These are phyloP conservation scores for Diutina pseudorugosa DNA, from an alignment of 1,139 yeast species.

Conservation along the genomic window DNA sequence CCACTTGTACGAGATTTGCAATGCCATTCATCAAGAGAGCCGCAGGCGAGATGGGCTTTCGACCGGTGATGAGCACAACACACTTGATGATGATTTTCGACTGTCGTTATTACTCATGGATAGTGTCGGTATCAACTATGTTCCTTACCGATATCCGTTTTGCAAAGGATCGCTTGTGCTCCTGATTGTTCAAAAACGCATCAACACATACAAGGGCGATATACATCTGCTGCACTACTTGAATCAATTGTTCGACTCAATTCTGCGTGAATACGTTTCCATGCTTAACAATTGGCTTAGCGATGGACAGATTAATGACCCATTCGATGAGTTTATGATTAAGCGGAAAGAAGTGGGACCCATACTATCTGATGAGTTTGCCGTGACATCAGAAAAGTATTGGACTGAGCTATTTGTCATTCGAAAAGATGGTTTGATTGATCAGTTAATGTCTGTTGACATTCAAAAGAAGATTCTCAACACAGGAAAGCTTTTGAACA, in stretches of 20 bases:
- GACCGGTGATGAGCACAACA: not conserved
- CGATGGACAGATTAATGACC: conserved; percentile 66
- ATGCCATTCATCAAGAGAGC: conserved; percentile 21
- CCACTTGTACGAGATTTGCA: conserved; percentile 48
- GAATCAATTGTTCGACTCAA: conserved; percentile 36
- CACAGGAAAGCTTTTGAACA: conserved; percentile 79
- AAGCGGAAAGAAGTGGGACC: conserved; percentile 28
- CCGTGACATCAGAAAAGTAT: conserved; percentile 53
- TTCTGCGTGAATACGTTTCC: conserved; percentile 51
- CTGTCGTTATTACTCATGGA: conserved; percentile 17
- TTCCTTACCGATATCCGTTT: conserved; percentile 37
- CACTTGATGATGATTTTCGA: not conserved
- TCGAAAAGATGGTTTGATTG: conserved; percentile 63
- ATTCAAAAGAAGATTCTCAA: conserved; percentile 54
- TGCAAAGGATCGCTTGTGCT: conserved; percentile 66
- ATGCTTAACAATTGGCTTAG: conserved; percentile 74
- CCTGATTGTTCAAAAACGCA: conserved; percentile 45
- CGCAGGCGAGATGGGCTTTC: not conserved
- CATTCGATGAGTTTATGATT: conserved; percentile 73
- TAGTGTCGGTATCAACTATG: conserved; percentile 34
- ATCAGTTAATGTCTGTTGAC: conserved; percentile 44
- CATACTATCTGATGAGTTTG: conserved; percentile 18
- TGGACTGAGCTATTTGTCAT: conserved; percentile 82
- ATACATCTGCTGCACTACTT: conserved; percentile 41
- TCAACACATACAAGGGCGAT: conserved; percentile 58